Conservation (phyloP, 2,329 filamentous ascomycete genomes). For the Diaporthe aspalathi region DNA sequence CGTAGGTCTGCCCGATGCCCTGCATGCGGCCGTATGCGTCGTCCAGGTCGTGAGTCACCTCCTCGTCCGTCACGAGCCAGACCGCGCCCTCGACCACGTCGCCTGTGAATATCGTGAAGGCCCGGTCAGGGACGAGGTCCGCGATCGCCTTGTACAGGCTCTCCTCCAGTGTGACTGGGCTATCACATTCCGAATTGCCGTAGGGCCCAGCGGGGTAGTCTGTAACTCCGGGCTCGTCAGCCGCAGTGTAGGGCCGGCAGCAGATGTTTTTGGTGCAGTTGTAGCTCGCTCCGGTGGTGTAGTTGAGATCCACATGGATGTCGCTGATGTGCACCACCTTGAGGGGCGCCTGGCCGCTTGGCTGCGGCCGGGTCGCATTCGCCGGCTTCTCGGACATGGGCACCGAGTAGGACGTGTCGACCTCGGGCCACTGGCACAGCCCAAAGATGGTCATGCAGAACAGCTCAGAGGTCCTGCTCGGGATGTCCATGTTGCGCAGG, state of each 20-base stretch:
- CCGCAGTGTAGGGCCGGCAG: conserved; percentile 62
- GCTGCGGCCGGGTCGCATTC: conserved; percentile 49
- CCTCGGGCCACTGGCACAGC: conserved; percentile 61
- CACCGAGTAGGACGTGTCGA: conserved; percentile 55
- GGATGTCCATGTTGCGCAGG: conserved; percentile 59
- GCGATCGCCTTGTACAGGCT: conserved; percentile 67
- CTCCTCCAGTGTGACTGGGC: conserved; percentile 61
- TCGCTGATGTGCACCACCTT: conserved; percentile 70
- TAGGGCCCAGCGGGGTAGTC: conserved; percentile 62
- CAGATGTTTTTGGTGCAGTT: conserved; percentile 70
- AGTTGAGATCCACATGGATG: conserved; percentile 68
- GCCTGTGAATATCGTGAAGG: conserved; percentile 69
- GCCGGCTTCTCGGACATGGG: conserved; percentile 57
- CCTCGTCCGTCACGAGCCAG: conserved; percentile 55
- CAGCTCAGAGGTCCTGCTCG: conserved; percentile 61
- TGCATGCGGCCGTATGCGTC: conserved; percentile 61
- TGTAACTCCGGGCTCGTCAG: conserved; percentile 60
- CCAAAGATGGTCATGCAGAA: conserved; percentile 67
- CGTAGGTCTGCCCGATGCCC: conserved; percentile 53
- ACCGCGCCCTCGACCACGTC: conserved; percentile 67
- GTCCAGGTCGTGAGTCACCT: conserved; percentile 51
- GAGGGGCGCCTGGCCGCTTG: conserved; percentile 59
- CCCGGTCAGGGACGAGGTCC: conserved; percentile 56
- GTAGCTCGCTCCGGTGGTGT: conserved; percentile 63
- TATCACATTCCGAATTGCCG: conserved; percentile 66